Percentiles rank a stretch among this genome's conserved stretches.
Evolutionary conservation across 306 rosid genomes (phyloP).

Genomic region (Datisca glomerata): DNA sequence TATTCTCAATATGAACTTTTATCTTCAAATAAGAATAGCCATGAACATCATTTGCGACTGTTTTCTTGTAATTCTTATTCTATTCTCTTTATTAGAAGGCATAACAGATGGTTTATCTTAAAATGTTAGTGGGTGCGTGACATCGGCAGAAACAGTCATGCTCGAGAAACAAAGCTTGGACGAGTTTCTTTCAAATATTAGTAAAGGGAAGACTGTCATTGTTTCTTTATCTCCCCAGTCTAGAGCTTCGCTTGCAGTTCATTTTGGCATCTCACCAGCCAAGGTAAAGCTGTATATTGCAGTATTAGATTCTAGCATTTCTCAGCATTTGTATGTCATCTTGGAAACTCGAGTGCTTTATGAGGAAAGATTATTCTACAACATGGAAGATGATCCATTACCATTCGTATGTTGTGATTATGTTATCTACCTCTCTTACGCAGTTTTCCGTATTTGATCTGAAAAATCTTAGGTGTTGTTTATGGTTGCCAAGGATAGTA

Average conservation of each 20-base stretch:
- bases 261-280: slow-evolving; percentile 75
- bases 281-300: too few species aligned
- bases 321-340: slow-evolving; percentile 3
- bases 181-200: slow-evolving; percentile 62
- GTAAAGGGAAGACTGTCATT: slow-evolving; percentile 52
- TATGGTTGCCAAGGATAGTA: too few species aligned
- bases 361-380: too few species aligned
- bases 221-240: slow-evolving; percentile 91
- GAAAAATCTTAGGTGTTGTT: too few species aligned
- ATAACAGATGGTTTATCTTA: slow-evolving; percentile 11
- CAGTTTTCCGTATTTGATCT: too few species aligned
- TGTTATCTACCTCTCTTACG: too few species aligned
- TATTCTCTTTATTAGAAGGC: neutral
- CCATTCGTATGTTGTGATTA: too few species aligned
- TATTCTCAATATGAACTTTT: too few species aligned
- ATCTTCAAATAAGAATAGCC: too few species aligned
- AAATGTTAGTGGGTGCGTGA: slow-evolving; percentile 82
- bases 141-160: slow-evolving; percentile 94
- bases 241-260: slow-evolving; percentile 81
- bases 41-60: neutral
- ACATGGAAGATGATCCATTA: too few species aligned
- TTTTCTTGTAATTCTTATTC: neutral
- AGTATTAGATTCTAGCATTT: slow-evolving; percentile 1
- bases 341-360: too few species aligned
- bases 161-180: slow-evolving; percentile 96